Percentiles rank a stretch among this genome's conserved stretches.
phyloP scores from a whole-genome alignment of 768 basidiomycete genomes.

The Chiua virens region DNA sequence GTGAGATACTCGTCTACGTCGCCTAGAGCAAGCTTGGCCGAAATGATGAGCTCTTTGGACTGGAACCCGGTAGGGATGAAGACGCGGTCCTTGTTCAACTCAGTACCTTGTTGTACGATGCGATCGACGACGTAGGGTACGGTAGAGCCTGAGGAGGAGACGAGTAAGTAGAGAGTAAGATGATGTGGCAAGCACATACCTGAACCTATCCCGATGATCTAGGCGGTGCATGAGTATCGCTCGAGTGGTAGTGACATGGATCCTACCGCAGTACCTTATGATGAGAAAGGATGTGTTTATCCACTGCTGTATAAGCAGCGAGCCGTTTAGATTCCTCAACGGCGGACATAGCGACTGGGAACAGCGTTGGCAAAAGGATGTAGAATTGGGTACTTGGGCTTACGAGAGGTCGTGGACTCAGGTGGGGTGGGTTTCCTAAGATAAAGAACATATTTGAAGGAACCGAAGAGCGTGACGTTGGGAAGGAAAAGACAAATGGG shows the following conservation, averaged over 20 bases:
- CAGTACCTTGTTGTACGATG: constrained; percentile 79
- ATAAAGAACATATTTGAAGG: constrained; percentile 23
- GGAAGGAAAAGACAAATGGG: too few relatives aligned
- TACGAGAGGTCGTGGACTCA: constrained; percentile 10
- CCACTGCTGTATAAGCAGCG: constrained; percentile 94
- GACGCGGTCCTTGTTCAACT: constrained; percentile 74
- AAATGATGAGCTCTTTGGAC: constrained; percentile 91
- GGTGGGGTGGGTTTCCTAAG: constrained; percentile 24
- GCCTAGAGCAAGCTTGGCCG: constrained; percentile 71
- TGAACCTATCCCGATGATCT: constrained; percentile 89
- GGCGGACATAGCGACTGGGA: constrained; percentile 31
- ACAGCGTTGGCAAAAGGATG: background rate
- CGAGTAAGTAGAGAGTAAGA: constrained; percentile 1
- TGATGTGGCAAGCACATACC: constrained; percentile 39
- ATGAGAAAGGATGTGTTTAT: constrained; percentile 66
- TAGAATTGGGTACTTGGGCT: background rate
- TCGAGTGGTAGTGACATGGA: background rate
- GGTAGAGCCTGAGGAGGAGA: constrained; percentile 65
- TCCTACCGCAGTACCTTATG: constrained; percentile 32
- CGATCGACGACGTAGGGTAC: constrained; percentile 97
- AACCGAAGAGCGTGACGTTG: constrained; percentile 19
- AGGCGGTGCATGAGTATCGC: background rate
- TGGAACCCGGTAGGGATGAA: constrained; percentile 99
- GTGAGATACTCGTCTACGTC: constrained; percentile 87
- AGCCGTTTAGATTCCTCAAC: constrained; percentile 86